Conservation (phyloP, 768 basidiomycete species). For the Xanthoconium purpureum region DNA sequence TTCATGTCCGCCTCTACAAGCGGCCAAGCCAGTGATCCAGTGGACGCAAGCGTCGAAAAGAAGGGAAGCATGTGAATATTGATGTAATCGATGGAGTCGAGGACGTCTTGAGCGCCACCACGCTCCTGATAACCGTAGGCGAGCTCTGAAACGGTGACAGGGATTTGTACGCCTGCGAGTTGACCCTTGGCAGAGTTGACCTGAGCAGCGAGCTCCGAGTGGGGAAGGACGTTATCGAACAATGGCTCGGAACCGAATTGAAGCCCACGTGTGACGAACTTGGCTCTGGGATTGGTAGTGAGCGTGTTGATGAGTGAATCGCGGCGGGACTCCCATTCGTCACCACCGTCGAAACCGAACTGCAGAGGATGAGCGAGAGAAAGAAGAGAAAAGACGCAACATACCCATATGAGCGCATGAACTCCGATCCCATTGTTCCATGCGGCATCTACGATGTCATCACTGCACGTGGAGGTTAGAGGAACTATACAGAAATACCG, state of each 20-base stretch:
- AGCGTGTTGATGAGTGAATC: slow-evolving; percentile 50
- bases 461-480: slow-evolving; percentile 27
- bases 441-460: slow-evolving; percentile 65
- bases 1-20: slow-evolving; percentile 55
- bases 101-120: slow-evolving; percentile 50
- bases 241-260: slow-evolving; percentile 75
- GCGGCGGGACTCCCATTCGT: slow-evolving; percentile 54
- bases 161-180: slow-evolving; percentile 53
- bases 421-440: slow-evolving; percentile 68
- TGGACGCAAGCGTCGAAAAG: slow-evolving; percentile 37
- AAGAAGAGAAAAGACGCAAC: slow-evolving; percentile 8
- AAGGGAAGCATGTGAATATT: slow-evolving; percentile 73
- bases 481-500: slow-evolving; percentile 12
- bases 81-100: slow-evolving; percentile 60
- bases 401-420: slow-evolving; percentile 71
- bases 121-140: slow-evolving; percentile 56
- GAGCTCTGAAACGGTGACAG: slow-evolving; percentile 67
- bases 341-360: slow-evolving; percentile 38
- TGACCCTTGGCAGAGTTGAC: slow-evolving; percentile 48
- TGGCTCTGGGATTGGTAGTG: slow-evolving; percentile 58
- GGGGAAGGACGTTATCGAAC: slow-evolving; percentile 53
- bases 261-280: slow-evolving; percentile 60
- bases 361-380: slow-evolving; percentile 4
- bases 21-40: slow-evolving; percentile 62
- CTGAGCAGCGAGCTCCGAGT: slow-evolving; percentile 48